Evolutionary conservation across 768 basidiomycete genomes (phyloP).

Genomic region (Dentipellis fragilis): DNA sequence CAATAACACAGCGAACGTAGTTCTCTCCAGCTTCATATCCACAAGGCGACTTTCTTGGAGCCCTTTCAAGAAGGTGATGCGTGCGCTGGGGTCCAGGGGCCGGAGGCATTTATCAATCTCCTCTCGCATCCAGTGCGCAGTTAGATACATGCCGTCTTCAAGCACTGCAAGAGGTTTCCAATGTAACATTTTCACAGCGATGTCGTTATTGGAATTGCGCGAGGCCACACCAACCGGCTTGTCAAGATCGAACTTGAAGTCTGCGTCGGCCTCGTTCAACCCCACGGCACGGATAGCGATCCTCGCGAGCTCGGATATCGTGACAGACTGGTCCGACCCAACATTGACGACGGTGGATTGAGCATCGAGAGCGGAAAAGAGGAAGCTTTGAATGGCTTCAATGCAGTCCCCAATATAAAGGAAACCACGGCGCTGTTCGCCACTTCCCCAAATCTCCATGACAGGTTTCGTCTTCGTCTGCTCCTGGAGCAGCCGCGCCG

Average conservation of each 20-base stretch:
- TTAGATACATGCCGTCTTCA: constrained; percentile 36
- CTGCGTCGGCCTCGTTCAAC: constrained; percentile 19
- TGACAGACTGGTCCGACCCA: constrained; percentile 35
- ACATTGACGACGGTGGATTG: constrained; percentile 37
- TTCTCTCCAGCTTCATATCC: constrained; percentile 22
- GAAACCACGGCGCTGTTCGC: constrained; percentile 43
- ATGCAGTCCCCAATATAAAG: constrained; percentile 46
- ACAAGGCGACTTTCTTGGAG: constrained; percentile 29
- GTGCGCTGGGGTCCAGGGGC: constrained; percentile 4
- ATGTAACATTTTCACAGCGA: constrained; percentile 20
- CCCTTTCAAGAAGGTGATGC: constrained; percentile 12
- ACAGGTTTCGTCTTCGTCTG: background rate
- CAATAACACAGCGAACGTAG: constrained; percentile 42
- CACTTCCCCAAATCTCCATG: constrained; percentile 52
- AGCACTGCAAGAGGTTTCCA: constrained; percentile 36
- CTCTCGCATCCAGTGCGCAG: constrained; percentile 36
- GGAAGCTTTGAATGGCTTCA: constrained; percentile 35
- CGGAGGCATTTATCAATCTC: constrained; percentile 23
- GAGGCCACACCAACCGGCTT: constrained; percentile 38
- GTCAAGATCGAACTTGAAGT: constrained; percentile 18
- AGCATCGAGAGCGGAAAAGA: constrained; percentile 24
- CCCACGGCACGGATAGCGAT: constrained; percentile 28
- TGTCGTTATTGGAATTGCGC: constrained; percentile 42
- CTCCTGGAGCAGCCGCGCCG: constrained; percentile 16
- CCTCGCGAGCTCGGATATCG: constrained; percentile 32